phyloP scores from a whole-genome alignment of 1,284 basidiomycete species.

The Melampsora larici-populina region DNA sequence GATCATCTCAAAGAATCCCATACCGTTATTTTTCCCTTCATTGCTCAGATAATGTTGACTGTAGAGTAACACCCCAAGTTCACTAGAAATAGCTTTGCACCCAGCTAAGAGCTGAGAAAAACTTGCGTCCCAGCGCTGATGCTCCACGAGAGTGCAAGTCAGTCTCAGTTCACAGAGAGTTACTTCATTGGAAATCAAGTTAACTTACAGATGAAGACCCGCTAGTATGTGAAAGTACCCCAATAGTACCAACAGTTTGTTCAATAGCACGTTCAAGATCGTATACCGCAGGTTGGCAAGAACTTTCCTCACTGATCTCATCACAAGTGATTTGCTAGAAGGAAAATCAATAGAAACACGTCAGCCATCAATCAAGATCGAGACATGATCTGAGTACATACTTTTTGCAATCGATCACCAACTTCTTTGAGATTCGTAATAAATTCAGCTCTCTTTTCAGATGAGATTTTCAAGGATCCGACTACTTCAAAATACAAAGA shows the following conservation, averaged over 20 bases:
- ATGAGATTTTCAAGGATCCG: slow-evolving; percentile 16
- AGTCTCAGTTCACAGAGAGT: background rate
- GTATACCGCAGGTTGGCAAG: background rate
- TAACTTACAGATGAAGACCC: background rate
- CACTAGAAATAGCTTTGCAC: slow-evolving; percentile 19
- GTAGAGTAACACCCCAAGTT: slow-evolving; percentile 34
- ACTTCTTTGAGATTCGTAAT: slow-evolving; percentile 9
- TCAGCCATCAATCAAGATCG: background rate
- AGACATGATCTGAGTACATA: background rate
- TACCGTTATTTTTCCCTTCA: slow-evolving; percentile 3
- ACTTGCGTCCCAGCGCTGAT: slow-evolving; percentile 2
- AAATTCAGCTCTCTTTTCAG: slow-evolving; percentile 6
- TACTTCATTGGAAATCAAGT: background rate
- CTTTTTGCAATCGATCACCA: slow-evolving; percentile 19
- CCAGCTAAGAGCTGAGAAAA: slow-evolving; percentile 17
- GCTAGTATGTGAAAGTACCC: background rate
- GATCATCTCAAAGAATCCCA: background rate
- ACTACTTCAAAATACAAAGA: slow-evolving; percentile 29
- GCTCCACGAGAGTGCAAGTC: background rate
- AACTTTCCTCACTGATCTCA: background rate
- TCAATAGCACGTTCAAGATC: background rate
- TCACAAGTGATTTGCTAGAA: slow-evolving; percentile 1
- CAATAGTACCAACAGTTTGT: background rate
- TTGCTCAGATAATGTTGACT: slow-evolving; percentile 33
- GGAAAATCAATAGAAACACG: background rate